Percentiles rank a stretch among this genome's conserved stretches.
phyloP scores from a whole-genome alignment of 208 protist genomes.

The Blechomonas ayalai region DNA sequence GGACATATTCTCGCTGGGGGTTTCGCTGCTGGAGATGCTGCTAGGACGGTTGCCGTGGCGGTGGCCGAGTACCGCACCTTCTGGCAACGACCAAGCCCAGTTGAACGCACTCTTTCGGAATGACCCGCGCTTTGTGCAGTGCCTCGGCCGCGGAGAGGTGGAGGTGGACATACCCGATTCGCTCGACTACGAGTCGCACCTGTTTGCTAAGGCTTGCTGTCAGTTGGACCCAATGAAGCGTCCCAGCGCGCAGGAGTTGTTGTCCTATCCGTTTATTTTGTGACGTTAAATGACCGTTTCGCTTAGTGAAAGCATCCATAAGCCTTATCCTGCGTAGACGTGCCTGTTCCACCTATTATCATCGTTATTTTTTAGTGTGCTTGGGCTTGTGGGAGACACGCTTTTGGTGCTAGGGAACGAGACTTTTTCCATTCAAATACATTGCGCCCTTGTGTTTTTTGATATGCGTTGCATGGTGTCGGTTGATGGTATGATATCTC shows the following conservation, averaged over 20 bases:
- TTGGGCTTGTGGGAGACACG: neutral
- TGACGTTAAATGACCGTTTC: slow-evolving; percentile 6
- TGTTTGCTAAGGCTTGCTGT: slow-evolving; percentile 45
- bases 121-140: slow-evolving; percentile 49
- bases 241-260: slow-evolving; percentile 41
- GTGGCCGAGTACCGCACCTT: slow-evolving; percentile 24
- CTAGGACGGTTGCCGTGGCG: slow-evolving; percentile 63
- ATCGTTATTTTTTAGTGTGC: neutral
- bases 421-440: too few relatives aligned
- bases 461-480: too few relatives aligned
- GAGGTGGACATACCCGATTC: slow-evolving; percentile 48
- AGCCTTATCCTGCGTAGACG: too few relatives aligned
- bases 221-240: slow-evolving; percentile 37
- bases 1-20: slow-evolving; percentile 78
- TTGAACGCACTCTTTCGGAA: slow-evolving; percentile 30
- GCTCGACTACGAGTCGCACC: slow-evolving; percentile 37
- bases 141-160: slow-evolving; percentile 31
- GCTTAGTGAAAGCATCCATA: too few relatives aligned
- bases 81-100: slow-evolving; percentile 15
- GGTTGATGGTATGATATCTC: too few relatives aligned
- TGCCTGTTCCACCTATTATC: too few relatives aligned
- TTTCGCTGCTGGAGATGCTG: slow-evolving; percentile 74
- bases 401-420: too few relatives aligned
- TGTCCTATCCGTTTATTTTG: slow-evolving; percentile 51
- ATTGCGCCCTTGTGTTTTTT: too few relatives aligned